phyloP scores from a whole-genome alignment of 2,329 filamentous ascomycete species.

The Xylariaceae sp. region DNA sequence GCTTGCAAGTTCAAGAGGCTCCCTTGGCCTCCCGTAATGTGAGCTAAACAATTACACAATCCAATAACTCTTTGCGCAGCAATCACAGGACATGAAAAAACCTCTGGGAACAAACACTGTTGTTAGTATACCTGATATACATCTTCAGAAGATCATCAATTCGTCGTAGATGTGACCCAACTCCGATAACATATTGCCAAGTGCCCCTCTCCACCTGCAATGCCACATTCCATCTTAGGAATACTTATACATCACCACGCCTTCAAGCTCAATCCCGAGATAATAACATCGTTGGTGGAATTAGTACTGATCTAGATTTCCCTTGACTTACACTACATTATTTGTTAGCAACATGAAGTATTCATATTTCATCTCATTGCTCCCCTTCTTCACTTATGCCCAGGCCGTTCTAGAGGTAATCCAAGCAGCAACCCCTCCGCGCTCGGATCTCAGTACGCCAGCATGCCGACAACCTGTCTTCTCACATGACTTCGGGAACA shows the following conservation, averaged over 20 bases:
- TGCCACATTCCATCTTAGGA: slow-evolving; percentile 23
- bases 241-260: background rate
- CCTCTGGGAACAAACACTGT: no score
- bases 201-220: slow-evolving; percentile 15
- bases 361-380: slow-evolving; percentile 2
- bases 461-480: slow-evolving; percentile 34
- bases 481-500: slow-evolving; percentile 36
- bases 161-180: no score
- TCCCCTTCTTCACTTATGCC: background rate
- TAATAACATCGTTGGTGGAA: background rate
- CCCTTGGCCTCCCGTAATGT: no score
- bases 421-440: slow-evolving; percentile 37
- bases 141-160: no score
- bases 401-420: slow-evolving; percentile 33
- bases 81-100: no score
- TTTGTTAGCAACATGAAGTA: slow-evolving; percentile 6
- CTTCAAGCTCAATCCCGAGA: background rate
- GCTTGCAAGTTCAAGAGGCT: no score
- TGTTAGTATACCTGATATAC: no score
- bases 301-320: background rate
- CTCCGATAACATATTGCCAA: slow-evolving; percentile 8
- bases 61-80: no score
- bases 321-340: background rate
- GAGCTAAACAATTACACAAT: no score
- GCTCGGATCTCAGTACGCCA: slow-evolving; percentile 26